Evolutionary conservation across 2,329 filamentous ascomycete species (phyloP).

Genomic region (Nothophaeocryptopus gaeumannii): DNA sequence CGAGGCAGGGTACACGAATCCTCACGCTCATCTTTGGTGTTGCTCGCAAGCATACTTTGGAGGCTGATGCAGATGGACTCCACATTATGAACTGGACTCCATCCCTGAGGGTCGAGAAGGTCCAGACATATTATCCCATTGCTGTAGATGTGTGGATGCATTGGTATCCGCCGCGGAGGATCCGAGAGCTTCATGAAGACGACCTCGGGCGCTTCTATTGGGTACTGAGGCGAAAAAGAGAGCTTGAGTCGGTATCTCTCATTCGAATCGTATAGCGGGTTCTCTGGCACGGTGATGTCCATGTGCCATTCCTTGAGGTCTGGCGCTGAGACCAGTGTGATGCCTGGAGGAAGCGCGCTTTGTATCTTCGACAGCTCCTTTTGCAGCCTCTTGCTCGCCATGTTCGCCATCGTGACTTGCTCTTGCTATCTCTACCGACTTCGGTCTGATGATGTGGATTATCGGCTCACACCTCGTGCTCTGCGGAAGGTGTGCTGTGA

Average conservation of each 20-base stretch:
- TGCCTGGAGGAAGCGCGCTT: slow-evolving; percentile 61
- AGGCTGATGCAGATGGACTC: slow-evolving; percentile 96
- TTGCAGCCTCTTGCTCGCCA: slow-evolving; percentile 41
- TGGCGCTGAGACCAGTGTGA: slow-evolving; percentile 75
- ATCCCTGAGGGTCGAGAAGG: slow-evolving; percentile 80
- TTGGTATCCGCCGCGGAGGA: slow-evolving; percentile 66
- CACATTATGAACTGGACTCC: slow-evolving; percentile 95
- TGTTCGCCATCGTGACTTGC: slow-evolving; percentile 30
- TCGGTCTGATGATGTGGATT: too few relatives aligned
- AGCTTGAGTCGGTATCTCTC: slow-evolving; percentile 85
- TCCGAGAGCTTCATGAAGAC: slow-evolving; percentile 67
- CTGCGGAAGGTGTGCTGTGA: too few relatives aligned
- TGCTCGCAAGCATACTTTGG: slow-evolving; percentile 97
- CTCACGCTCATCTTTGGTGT: slow-evolving; percentile 77
- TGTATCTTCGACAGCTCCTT: slow-evolving; percentile 60
- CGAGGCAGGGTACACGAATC: neutral
- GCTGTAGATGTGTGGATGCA: slow-evolving; percentile 96
- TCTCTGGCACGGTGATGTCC: slow-evolving; percentile 90
- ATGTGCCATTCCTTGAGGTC: slow-evolving; percentile 87
- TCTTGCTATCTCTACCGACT: too few relatives aligned
- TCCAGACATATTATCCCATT: slow-evolving; percentile 99
- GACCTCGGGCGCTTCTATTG: slow-evolving; percentile 95
- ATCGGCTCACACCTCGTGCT: too few relatives aligned
- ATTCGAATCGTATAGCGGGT: slow-evolving; percentile 74
- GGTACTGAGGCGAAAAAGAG: slow-evolving; percentile 77